phyloP scores from a whole-genome alignment of 352 stramenopile species.

The Globisporangium alternatum region DNA sequence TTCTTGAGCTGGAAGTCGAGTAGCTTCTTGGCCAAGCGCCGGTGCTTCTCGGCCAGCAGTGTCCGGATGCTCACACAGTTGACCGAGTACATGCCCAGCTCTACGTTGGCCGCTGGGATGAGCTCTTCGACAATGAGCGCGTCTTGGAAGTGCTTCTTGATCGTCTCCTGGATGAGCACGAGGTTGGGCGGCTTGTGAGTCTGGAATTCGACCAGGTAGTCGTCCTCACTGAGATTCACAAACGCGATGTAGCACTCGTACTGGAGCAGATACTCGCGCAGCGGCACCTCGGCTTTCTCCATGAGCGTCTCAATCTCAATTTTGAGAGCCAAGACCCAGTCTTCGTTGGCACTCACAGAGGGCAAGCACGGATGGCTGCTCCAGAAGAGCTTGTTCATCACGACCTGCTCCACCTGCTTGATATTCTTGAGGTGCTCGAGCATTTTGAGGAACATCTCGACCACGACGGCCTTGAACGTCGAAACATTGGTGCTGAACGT shows the following conservation, averaged over 20 bases:
- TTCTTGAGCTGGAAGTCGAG: slow-evolving; percentile 76
- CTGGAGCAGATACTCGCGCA: slow-evolving; percentile 75
- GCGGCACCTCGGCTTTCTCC: slow-evolving; percentile 49
- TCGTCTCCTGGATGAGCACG: slow-evolving; percentile 58
- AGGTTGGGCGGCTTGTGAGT: slow-evolving; percentile 74
- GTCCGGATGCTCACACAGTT: slow-evolving; percentile 66
- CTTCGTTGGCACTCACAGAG: slow-evolving; percentile 79
- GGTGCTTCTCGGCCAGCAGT: slow-evolving; percentile 77
- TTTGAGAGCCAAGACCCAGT: slow-evolving; percentile 71
- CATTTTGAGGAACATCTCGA: slow-evolving; percentile 79
- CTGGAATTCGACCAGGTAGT: slow-evolving; percentile 75
- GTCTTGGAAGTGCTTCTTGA: slow-evolving; percentile 77
- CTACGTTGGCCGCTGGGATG: slow-evolving; percentile 57
- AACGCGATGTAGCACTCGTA: slow-evolving; percentile 88
- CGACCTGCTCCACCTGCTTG: slow-evolving; percentile 86
- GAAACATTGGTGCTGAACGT: slow-evolving; percentile 64
- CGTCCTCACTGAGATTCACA: slow-evolving; percentile 89
- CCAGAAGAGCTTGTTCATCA: slow-evolving; percentile 96
- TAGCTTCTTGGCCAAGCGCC: slow-evolving; percentile 66
- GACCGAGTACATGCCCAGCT: slow-evolving; percentile 85
- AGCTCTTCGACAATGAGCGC: slow-evolving; percentile 51
- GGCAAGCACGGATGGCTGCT: slow-evolving; percentile 88
- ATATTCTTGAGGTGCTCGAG: slow-evolving; percentile 81
- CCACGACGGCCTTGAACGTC: slow-evolving; percentile 52
- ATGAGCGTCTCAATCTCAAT: slow-evolving; percentile 56